These are phyloP conservation scores for Globisporangium apiculatum DNA, from an alignment of 352 stramenopile genomes.

Conservation along the genomic window DNA sequence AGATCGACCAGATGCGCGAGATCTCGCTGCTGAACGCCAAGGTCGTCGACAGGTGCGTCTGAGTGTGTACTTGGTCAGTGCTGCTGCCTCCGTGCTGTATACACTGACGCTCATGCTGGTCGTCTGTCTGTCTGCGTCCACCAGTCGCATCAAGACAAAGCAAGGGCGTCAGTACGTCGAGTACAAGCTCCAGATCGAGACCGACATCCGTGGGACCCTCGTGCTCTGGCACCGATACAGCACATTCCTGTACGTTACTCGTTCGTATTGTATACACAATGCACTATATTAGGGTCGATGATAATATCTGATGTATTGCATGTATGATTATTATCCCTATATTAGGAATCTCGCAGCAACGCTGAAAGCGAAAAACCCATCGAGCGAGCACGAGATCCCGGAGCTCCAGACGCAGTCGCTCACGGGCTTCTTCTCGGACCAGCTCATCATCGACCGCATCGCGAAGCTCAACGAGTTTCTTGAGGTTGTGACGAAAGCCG, in stretches of 20 bases:
- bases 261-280: no score
- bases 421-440: slow-evolving; percentile 77
- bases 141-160: slow-evolving; percentile 80
- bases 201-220: slow-evolving; percentile 54
- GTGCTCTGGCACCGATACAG: slow-evolving; percentile 79
- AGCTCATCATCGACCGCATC: slow-evolving; percentile 82
- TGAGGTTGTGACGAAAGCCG: slow-evolving; percentile 75
- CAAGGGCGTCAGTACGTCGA: slow-evolving; percentile 75
- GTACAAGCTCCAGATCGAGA: slow-evolving; percentile 74
- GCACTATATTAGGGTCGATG: background rate
- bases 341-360: slow-evolving; percentile 67
- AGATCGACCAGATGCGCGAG: slow-evolving; percentile 85
- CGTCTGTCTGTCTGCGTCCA: no score
- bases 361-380: slow-evolving; percentile 76
- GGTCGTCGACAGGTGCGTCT: slow-evolving; percentile 70
- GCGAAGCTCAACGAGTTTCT: slow-evolving; percentile 84
- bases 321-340: background rate
- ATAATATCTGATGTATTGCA: no score
- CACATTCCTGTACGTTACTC: slow-evolving; percentile 67
- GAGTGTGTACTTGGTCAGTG: background rate
- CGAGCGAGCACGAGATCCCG: slow-evolving; percentile 62
- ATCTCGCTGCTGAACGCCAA: slow-evolving; percentile 80
- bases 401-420: slow-evolving; percentile 80
- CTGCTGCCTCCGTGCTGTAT: background rate
- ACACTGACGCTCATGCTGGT: background rate